phyloP scores from a whole-genome alignment of 192 early-diverging fungal species.

The Coemansia sp. region DNA sequence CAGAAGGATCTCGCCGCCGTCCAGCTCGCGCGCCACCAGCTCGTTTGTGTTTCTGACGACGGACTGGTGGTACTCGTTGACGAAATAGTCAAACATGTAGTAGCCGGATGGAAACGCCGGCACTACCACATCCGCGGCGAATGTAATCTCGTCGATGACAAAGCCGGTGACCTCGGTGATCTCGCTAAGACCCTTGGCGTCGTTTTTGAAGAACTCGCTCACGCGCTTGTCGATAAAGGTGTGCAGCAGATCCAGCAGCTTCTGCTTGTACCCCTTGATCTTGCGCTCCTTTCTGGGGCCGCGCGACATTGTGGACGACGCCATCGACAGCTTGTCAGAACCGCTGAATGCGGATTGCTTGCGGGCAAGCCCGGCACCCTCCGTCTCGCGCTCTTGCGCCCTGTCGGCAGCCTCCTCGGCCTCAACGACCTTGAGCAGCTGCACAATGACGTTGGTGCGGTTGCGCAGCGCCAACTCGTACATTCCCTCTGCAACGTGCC shows the following conservation, averaged over 20 bases:
- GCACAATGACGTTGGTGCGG: conserved; percentile 74
- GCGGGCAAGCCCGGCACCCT: conserved; percentile 28
- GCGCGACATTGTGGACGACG: conserved; percentile 15
- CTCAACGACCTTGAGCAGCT: conserved; percentile 93
- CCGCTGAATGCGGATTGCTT: conserved; percentile 21
- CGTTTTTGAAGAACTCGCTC: conserved; percentile 60
- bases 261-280: conserved; percentile 46
- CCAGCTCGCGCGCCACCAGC: conserved; percentile 53
- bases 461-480: conserved; percentile 75
- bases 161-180: conserved; percentile 66
- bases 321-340: conserved; percentile 7
- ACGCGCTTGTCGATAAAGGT: conserved; percentile 35
- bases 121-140: conserved; percentile 84
- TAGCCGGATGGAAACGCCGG: conserved; percentile 88
- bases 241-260: conserved; percentile 47
- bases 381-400: conserved; percentile 35
- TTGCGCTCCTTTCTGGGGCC: conserved; percentile 36
- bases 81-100: conserved; percentile 94
- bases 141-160: conserved; percentile 84
- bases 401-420: conserved; percentile 85
- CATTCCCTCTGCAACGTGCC: conserved; percentile 76
- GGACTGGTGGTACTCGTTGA: conserved; percentile 91
- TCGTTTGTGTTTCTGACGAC: conserved; percentile 80
- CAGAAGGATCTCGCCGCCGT: too few species aligned
- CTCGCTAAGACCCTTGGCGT: conserved; percentile 40